A percentile compares a stretch with the other conserved stretches of the same genome.
phyloP scores from a whole-genome alignment of 441 rosid genomes.

The Flueggea neowawraea region DNA sequence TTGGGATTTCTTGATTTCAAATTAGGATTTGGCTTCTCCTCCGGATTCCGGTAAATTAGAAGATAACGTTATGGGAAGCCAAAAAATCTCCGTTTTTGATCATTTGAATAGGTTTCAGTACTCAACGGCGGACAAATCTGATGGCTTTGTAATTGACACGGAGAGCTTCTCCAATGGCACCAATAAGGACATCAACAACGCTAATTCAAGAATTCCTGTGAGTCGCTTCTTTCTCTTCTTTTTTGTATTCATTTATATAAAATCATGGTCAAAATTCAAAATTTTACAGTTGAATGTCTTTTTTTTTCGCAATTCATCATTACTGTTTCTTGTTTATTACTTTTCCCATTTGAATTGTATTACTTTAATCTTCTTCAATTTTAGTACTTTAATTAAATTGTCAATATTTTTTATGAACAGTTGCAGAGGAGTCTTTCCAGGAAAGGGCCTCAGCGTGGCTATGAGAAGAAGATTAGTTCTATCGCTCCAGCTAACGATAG shows the following conservation, averaged over 20 bases:
- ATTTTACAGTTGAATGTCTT: neutral
- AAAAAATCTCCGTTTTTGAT: conserved; percentile 38
- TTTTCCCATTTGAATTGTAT: no score
- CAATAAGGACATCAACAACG: conserved; percentile 22
- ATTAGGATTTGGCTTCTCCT: conserved; percentile 25
- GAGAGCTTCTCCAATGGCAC: conserved; percentile 39
- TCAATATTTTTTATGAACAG: conserved; percentile 10
- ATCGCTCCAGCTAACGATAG: conserved; percentile 34
- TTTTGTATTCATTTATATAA: neutral
- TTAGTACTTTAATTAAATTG: neutral
- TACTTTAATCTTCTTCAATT: neutral
- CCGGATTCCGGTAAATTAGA: conserved; percentile 12
- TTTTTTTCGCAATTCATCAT: neutral
- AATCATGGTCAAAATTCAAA: neutral
- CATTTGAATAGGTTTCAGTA: conserved; percentile 40
- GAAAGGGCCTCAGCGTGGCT: conserved; percentile 60
- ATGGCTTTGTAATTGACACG: conserved; percentile 62
- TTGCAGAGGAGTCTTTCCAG: conserved; percentile 77
- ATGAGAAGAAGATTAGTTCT: conserved; percentile 40
- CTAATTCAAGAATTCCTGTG: conserved; percentile 58
- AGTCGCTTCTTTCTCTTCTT: conserved; percentile 17
- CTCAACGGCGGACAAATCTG: conserved; percentile 36
- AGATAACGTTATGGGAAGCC: conserved; percentile 18
- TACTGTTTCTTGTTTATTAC: no score
- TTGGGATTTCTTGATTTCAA: conserved; percentile 1